These are phyloP conservation scores for Cucurbita maxima DNA, from an alignment of 306 rosid species.

Conservation along the genomic window DNA sequence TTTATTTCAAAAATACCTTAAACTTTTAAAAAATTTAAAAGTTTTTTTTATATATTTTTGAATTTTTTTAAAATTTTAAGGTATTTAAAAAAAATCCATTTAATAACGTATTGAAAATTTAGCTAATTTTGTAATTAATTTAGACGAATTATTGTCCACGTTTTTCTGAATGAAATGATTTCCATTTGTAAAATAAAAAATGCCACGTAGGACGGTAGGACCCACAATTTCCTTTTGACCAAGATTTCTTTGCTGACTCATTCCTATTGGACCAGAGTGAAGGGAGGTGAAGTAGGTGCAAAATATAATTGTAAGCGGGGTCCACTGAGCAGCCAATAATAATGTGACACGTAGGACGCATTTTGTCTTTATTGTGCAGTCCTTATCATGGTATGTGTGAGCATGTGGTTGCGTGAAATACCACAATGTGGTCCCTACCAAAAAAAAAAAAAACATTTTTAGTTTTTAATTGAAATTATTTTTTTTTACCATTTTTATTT, in stretches of 20 bases:
- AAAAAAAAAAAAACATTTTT: not conserved
- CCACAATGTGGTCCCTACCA: not conserved
- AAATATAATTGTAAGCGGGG: not conserved
- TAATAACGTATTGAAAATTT: too few species aligned
- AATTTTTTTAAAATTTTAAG: too few species aligned
- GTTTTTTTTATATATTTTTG: too few species aligned
- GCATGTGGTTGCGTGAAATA: not conserved
- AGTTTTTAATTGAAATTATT: not conserved
- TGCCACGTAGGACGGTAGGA: not conserved
- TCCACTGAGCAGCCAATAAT: not conserved
- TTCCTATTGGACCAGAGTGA: not conserved
- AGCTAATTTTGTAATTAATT: not conserved
- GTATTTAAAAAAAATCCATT: too few species aligned
- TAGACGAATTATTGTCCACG: not conserved
- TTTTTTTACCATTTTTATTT: not conserved
- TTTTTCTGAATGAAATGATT: not conserved
- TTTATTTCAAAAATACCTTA: too few species aligned
- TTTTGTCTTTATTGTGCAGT: not conserved
- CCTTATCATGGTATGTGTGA: not conserved
- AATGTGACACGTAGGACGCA: not conserved
- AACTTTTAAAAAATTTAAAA: too few species aligned
- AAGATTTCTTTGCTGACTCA: not conserved
- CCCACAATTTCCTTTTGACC: not conserved
- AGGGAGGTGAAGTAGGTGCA: constrained; percentile 5
- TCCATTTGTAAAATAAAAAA: not conserved